Conservation (phyloP, 1,284 basidiomycete genomes). For the Cutaneotrichosporon sp. region DNA sequence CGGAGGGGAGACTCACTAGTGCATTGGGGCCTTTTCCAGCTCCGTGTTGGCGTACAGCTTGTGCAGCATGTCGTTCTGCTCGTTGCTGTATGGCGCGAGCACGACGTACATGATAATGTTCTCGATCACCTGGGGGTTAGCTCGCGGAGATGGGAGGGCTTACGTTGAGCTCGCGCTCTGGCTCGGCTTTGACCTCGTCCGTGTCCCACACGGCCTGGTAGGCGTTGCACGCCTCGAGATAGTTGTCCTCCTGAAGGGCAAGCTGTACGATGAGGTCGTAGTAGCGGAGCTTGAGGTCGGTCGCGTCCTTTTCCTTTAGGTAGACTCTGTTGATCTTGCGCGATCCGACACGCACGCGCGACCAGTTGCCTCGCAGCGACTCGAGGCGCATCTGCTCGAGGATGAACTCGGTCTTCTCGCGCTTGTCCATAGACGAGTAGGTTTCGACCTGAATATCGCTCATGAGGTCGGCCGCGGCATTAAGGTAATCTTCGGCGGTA, state of each 20-base stretch:
- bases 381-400: conserved; percentile 96
- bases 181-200: conserved; percentile 78
- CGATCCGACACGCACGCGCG: conserved; percentile 82
- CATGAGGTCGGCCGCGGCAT: conserved; percentile 80
- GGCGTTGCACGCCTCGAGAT: conserved; percentile 90
- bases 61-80: conserved; percentile 94
- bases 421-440: conserved; percentile 94
- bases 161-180: conserved; percentile 67
- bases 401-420: conserved; percentile 98
- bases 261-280: conserved; percentile 96
- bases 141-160: conserved; percentile 32
- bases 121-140: conserved; percentile 64
- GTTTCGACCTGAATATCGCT: conserved; percentile 97
- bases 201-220: conserved; percentile 97
- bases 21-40: conserved; percentile 72
- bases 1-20: conserved; percentile 57
- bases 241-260: conserved; percentile 74
- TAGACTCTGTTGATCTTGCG: conserved; percentile 93
- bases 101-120: conserved; percentile 94
- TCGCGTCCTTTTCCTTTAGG: conserved; percentile 79
- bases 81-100: conserved; percentile 89
- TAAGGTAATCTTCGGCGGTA: conserved; percentile 56
- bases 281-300: conserved; percentile 91
- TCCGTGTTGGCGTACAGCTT: conserved; percentile 74
- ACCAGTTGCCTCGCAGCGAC: conserved; percentile 72